Percentiles rank a stretch among this genome's conserved stretches.
Evolutionary conservation across 306 rosid species (phyloP).

Genomic region (Acacia confusa): DNA sequence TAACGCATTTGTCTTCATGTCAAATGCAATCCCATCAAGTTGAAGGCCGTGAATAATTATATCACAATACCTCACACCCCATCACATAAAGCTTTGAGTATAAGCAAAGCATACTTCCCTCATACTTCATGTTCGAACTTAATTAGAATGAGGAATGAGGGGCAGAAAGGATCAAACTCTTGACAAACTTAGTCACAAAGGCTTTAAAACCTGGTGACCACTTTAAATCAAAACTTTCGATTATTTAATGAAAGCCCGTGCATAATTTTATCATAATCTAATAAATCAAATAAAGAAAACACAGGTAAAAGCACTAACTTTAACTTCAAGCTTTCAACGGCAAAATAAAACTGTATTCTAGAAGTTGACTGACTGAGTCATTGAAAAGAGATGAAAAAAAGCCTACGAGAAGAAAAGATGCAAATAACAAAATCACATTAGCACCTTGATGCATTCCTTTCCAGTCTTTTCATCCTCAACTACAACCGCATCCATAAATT

Average conservation of each 20-base stretch:
- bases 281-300: not conserved
- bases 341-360: conserved; percentile 21
- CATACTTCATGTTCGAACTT: not conserved
- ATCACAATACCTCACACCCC: not conserved
- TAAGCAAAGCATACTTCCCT: not conserved
- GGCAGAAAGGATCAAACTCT: not conserved
- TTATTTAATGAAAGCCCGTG: not conserved
- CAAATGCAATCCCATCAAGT: not conserved
- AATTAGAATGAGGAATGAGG: not conserved
- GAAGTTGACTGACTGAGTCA: not conserved
- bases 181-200: not conserved
- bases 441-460: conserved; percentile 99
- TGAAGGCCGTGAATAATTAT: not conserved
- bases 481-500: conserved; percentile 98
- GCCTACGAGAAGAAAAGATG: not conserved
- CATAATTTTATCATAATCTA: not conserved
- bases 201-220: not conserved
- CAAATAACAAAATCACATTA: conserved; percentile 26
- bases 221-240: not conserved
- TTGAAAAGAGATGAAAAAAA: not conserved
- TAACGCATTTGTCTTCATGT: not conserved
- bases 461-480: conserved; percentile 97
- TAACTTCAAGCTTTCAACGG: conserved; percentile 12
- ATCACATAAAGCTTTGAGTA: not conserved
- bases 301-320: not conserved